These are phyloP conservation scores for Cladosporium sp. DNA, from an alignment of 2,329 filamentous ascomycete genomes.

Conservation along the genomic window DNA sequence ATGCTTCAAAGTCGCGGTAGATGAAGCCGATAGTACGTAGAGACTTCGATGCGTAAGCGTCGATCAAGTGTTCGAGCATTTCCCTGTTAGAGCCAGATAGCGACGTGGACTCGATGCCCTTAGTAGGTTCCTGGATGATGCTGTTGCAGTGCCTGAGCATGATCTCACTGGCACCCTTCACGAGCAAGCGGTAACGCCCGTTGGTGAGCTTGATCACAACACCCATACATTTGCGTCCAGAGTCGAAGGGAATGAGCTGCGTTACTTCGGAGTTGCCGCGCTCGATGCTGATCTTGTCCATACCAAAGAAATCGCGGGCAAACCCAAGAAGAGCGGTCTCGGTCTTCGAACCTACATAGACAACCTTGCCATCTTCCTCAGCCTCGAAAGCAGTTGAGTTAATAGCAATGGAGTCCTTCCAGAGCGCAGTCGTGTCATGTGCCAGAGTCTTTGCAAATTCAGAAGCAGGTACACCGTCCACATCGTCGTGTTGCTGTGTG, in stretches of 20 bases:
- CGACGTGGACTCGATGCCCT: constrained; percentile 54
- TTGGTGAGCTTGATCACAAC: constrained; percentile 58
- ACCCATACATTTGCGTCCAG: constrained; percentile 69
- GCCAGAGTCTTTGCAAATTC: constrained; percentile 59
- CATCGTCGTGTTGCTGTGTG: constrained; percentile 37
- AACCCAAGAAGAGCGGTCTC: constrained; percentile 75
- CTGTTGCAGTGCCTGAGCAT: constrained; percentile 50
- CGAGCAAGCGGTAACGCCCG: constrained; percentile 59
- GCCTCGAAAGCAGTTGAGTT: constrained; percentile 72
- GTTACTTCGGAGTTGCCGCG: constrained; percentile 62
- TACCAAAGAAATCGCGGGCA: constrained; percentile 65
- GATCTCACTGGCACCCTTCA: constrained; percentile 56
- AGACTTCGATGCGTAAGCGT: constrained; percentile 75
- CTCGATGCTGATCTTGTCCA: constrained; percentile 63
- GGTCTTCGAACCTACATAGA: constrained; percentile 75
- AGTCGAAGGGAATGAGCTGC: constrained; percentile 64
- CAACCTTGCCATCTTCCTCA: constrained; percentile 59
- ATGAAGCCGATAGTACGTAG: constrained; percentile 82
- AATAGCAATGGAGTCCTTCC: constrained; percentile 66
- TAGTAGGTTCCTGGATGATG: constrained; percentile 62
- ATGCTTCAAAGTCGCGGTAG: constrained; percentile 78
- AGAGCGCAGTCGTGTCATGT: constrained; percentile 55
- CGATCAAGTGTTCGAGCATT: constrained; percentile 67
- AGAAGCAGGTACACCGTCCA: constrained; percentile 53
- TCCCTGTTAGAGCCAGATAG: constrained; percentile 61